Conservation (phyloP, 495 filamentous ascomycete species). For the Aspergillus taichungensis region DNA sequence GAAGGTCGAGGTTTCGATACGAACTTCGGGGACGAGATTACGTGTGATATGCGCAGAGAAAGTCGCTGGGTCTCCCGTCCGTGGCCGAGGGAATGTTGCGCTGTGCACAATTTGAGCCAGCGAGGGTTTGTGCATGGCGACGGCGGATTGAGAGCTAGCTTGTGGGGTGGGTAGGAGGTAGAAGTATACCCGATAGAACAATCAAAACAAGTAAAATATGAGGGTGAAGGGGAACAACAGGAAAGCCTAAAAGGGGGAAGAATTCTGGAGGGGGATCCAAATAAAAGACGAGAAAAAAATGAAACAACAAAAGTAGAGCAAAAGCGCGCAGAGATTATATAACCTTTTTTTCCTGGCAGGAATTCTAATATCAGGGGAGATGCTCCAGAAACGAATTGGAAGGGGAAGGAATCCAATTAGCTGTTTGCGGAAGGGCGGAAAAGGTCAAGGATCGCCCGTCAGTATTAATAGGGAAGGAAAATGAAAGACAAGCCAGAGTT, state of each 20-base stretch:
- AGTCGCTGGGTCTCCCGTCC: slow-evolving; percentile 43
- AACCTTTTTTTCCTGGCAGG: background rate
- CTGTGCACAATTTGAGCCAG: slow-evolving; percentile 48
- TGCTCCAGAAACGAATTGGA: slow-evolving; percentile 1
- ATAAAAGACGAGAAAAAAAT: slow-evolving; percentile 4
- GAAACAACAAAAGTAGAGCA: slow-evolving; percentile 5
- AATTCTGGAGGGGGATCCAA: slow-evolving; percentile 1
- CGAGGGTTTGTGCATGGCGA: slow-evolving; percentile 52
- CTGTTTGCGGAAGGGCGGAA: slow-evolving; percentile 10
- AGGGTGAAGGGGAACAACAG: background rate
- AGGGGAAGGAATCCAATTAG: slow-evolving; percentile 1
- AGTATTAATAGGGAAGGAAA: slow-evolving; percentile 9
- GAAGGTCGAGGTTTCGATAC: slow-evolving; percentile 73
- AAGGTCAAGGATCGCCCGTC: slow-evolving; percentile 9
- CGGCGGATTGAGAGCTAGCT: background rate
- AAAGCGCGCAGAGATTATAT: slow-evolving; percentile 15
- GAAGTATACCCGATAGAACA: background rate
- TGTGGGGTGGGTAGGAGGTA: background rate
- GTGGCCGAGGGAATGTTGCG: slow-evolving; percentile 48
- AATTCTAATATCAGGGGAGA: slow-evolving; percentile 3
- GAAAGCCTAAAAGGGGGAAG: background rate
- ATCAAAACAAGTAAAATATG: background rate
- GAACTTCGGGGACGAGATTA: slow-evolving; percentile 81
- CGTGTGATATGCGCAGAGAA: slow-evolving; percentile 52
- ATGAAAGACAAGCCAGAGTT: slow-evolving; percentile 4